Evolutionary conservation across 352 stramenopile genomes (phyloP).

Genomic region (Phytopythium aichiense): DNA sequence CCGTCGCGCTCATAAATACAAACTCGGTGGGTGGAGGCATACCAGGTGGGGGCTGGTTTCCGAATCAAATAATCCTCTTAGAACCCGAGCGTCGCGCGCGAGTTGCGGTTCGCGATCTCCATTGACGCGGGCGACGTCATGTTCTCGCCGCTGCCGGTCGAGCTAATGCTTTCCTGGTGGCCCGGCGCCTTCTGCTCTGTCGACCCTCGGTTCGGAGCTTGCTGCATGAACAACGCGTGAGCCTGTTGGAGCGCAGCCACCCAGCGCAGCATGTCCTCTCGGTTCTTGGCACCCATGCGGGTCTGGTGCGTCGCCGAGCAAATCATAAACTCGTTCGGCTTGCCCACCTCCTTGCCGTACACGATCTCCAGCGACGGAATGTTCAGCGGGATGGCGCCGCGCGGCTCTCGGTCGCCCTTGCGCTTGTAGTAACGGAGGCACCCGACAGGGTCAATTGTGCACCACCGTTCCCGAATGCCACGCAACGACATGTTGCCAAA

Average conservation of each 20-base stretch:
- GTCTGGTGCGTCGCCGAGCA: slow-evolving; percentile 74
- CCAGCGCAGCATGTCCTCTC: slow-evolving; percentile 70
- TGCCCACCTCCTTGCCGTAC: slow-evolving; percentile 59
- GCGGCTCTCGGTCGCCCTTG: slow-evolving; percentile 68
- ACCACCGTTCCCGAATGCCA: slow-evolving; percentile 72
- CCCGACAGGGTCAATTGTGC: slow-evolving; percentile 57
- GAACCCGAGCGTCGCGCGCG: slow-evolving; percentile 68
- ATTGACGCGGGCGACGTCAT: slow-evolving; percentile 18
- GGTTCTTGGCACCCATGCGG: slow-evolving; percentile 64
- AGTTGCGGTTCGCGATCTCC: slow-evolving; percentile 36
- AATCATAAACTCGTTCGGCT: slow-evolving; percentile 75
- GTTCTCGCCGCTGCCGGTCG: slow-evolving; percentile 21
- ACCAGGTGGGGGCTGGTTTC: not conserved
- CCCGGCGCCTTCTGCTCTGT: slow-evolving; percentile 17
- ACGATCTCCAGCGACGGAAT: slow-evolving; percentile 67
- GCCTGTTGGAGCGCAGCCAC: slow-evolving; percentile 52
- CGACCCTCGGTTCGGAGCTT: slow-evolving; percentile 13
- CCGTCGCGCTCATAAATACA: not conserved
- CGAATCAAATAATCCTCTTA: slow-evolving; percentile 16
- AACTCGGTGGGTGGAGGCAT: not conserved
- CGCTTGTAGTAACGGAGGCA: slow-evolving; percentile 78
- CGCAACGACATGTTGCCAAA: slow-evolving; percentile 80
- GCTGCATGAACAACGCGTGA: slow-evolving; percentile 50
- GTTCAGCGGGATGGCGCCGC: slow-evolving; percentile 62
- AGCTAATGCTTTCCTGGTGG: slow-evolving; percentile 14